A percentile compares a stretch with the other conserved stretches of the same genome.
These are phyloP conservation scores for Borovskyia barvae DNA, from an alignment of 208 protist genomes.

Conservation along the genomic window DNA sequence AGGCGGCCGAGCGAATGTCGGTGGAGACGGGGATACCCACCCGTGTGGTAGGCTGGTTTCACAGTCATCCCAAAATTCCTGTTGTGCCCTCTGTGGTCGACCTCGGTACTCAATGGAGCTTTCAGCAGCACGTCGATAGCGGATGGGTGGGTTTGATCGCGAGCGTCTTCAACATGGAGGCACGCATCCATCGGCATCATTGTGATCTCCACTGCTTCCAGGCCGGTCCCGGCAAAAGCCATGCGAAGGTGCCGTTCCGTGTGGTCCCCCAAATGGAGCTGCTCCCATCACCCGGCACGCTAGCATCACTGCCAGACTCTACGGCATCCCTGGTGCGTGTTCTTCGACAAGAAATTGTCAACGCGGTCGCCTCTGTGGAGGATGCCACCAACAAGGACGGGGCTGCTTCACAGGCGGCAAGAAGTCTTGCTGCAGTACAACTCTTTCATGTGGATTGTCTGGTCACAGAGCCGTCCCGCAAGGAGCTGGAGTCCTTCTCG, in stretches of 20 bases:
- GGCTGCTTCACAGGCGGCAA: conserved; percentile 29
- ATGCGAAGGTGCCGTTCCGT: conserved; percentile 47
- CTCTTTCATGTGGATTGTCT: conserved; percentile 43
- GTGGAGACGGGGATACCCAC: conserved; percentile 24
- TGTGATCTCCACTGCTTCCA: conserved; percentile 74
- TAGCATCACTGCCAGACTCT: conserved; percentile 8
- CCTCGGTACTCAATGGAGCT: conserved; percentile 67
- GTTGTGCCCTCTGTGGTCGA: conserved; percentile 73
- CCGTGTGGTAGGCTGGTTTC: conserved; percentile 86
- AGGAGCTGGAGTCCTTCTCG: conserved; percentile 25
- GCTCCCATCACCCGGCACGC: background rate
- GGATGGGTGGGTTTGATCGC: conserved; percentile 86
- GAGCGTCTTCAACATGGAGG: conserved; percentile 72
- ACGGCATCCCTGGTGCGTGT: conserved; percentile 20
- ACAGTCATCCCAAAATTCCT: conserved; percentile 84
- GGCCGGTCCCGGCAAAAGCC: conserved; percentile 32
- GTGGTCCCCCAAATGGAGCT: conserved; percentile 32
- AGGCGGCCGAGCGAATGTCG: conserved; percentile 56
- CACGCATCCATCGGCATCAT: conserved; percentile 16
- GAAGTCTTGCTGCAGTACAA: conserved; percentile 38
- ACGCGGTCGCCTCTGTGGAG: conserved; percentile 28
- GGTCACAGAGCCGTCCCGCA: conserved; percentile 31
- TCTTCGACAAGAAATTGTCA: conserved; percentile 27
- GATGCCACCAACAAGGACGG: conserved; percentile 19
- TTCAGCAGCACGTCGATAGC: conserved; percentile 68